phyloP scores from a whole-genome alignment of 768 basidiomycete genomes.

The Chalciporus piperatus region DNA sequence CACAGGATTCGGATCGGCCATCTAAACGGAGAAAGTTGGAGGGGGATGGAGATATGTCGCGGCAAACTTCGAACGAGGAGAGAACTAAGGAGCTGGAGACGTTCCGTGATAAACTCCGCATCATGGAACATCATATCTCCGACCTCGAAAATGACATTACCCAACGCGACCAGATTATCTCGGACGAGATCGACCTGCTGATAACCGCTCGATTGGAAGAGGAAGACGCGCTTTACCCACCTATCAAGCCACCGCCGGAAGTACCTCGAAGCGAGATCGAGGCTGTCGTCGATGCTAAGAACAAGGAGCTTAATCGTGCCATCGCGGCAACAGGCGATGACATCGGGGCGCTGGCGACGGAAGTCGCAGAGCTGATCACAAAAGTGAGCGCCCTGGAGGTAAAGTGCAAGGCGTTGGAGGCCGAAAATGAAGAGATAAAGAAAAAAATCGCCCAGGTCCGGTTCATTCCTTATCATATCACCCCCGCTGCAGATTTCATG shows the following conservation, averaged over 20 bases:
- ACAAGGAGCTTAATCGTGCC: conserved; percentile 14
- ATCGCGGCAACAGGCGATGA: conserved; percentile 25
- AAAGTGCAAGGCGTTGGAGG: conserved; percentile 20
- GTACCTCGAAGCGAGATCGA: conserved; percentile 23
- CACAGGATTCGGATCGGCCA: conserved; percentile 23
- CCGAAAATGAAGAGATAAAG: conserved; percentile 29
- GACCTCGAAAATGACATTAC: conserved; percentile 37
- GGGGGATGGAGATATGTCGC: conserved; percentile 1
- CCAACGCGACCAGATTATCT: conserved; percentile 32
- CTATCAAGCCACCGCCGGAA: conserved; percentile 14
- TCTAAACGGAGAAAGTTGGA: conserved; percentile 27
- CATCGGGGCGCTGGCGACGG: conserved; percentile 30
- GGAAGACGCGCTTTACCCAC: conserved; percentile 22
- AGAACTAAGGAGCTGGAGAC: conserved; percentile 21
- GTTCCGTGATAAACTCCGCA: conserved; percentile 28
- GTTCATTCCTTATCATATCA: neutral
- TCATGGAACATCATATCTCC: conserved; percentile 27
- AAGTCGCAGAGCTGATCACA: conserved; percentile 31
- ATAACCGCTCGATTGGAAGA: conserved; percentile 30
- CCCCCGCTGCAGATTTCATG: neutral
- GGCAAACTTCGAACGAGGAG: neutral
- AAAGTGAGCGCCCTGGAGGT: conserved; percentile 26
- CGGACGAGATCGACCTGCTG: conserved; percentile 29
- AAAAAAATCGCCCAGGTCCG: conserved; percentile 26
- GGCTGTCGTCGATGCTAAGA: conserved; percentile 23